These are phyloP conservation scores for Gossypium trilobum DNA, from an alignment of 441 rosid genomes.

Conservation along the genomic window DNA sequence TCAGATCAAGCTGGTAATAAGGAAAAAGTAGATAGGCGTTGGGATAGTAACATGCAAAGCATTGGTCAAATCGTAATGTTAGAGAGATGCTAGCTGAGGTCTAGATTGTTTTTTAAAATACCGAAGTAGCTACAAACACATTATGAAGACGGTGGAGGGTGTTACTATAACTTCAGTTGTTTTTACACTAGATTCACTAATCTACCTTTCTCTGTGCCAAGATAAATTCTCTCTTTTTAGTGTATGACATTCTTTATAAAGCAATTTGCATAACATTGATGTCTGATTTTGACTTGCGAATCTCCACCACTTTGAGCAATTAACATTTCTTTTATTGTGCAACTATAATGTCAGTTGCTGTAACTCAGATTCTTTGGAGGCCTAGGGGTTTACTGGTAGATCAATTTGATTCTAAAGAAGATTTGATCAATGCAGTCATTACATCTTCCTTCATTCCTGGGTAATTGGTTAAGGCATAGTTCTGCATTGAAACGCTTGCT, in stretches of 20 bases:
- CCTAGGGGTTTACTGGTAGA: constrained; percentile 82
- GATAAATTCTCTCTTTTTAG: not conserved
- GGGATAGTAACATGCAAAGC: not conserved
- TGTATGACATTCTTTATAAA: not conserved
- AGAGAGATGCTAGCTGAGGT: not conserved
- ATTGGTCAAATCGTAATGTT: not conserved
- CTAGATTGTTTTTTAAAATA: constrained; percentile 2
- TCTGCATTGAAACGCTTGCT: not conserved
- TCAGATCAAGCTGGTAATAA: not conserved
- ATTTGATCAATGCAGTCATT: constrained; percentile 69
- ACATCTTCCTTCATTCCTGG: constrained; percentile 89
- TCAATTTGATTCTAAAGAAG: constrained; percentile 80
- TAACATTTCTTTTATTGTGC: constrained; percentile 14
- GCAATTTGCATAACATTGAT: not conserved
- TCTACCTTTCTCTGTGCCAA: not conserved
- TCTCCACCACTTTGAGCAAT: not conserved
- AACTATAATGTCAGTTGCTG: constrained; percentile 54
- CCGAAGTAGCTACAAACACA: not conserved
- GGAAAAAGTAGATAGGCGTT: not conserved
- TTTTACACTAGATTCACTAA: not conserved
- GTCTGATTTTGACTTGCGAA: constrained; percentile 3
- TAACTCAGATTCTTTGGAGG: constrained; percentile 79
- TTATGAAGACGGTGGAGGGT: not conserved
- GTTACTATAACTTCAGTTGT: not conserved
- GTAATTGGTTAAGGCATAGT: constrained; percentile 26